Evolutionary conservation across 306 rosid species (phyloP), one percentile per base, ranked within the genome.

Genomic region (Dryas drummondii): DNA sequence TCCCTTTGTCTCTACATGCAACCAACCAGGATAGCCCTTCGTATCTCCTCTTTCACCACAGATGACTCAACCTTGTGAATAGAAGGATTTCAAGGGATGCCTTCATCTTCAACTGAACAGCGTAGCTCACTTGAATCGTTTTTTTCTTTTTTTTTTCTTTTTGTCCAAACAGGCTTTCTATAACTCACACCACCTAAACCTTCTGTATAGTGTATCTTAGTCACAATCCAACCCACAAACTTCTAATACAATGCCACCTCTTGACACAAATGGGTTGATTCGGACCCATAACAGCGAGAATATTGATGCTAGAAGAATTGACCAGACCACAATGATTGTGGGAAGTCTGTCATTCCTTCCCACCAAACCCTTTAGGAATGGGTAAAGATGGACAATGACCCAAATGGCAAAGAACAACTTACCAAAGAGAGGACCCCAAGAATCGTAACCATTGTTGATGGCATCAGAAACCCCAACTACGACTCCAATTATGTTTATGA

Each of bases 381-480:
- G 98, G 69, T 93, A 93, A 58, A 93, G 96, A 88, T 93, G 98
- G 70, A 91, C 83, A 60, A 93, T 93, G 76, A 93, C 97, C 98
- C 98, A 93, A 2, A 93, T 87, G 71, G 98, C 91, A 46, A 93
- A 93, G 66, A 93, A 93, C 14, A 91, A 84, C 82, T 76, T 89
- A 50, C 98, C 97, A 56, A 90, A 87, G 37, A 93, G 89, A 5
- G 98, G 98, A 60, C 98, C 97, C 98, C 97, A 93, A 41, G 97
- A 83, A 19, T 93, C 98, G 61, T 93, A 93, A n/a, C 98, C 98
- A 19, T 93, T 93, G 77, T 91, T 93, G 76, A 93, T 93, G 59
- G 98, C 98, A 70, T 93, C 97, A 1, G 98, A 84, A 59, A 93
- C 75, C 2, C 97, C 98, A 3, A 91, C 97, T 1, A 93, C 72